phyloP scores from a whole-genome alignment of 345 rosid genomes.

The Dipteronia dyeriana region DNA sequence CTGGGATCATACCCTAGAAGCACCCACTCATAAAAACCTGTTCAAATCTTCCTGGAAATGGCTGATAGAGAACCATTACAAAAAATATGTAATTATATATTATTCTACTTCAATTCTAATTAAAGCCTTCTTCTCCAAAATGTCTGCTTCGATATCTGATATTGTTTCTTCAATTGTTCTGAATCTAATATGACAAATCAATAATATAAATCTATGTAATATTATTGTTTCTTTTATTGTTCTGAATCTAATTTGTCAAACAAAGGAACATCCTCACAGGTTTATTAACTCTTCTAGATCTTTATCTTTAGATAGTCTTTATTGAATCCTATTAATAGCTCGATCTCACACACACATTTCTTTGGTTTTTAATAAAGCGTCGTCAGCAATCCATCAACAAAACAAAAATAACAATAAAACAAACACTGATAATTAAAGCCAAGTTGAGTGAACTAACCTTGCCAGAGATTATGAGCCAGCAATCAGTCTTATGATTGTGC shows the following conservation, averaged over 20 bases:
- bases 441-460: conserved; percentile 42
- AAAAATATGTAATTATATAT: background rate
- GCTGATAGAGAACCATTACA: background rate
- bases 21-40: background rate
- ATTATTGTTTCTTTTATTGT: background rate
- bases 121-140: background rate
- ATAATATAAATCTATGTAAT: background rate
- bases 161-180: background rate
- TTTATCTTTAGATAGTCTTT: background rate
- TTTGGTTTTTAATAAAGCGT: background rate
- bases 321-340: background rate
- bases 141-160: conserved; percentile 10
- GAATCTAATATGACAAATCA: background rate
- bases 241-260: background rate
- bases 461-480: conserved; percentile 72
- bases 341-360: background rate
- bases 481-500: conserved; percentile 54
- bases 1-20: background rate
- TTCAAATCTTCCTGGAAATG: background rate
- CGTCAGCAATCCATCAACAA: background rate
- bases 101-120: background rate
- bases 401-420: background rate
- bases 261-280: background rate
- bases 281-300: background rate
- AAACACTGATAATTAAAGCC: background rate